These are phyloP conservation scores for Enteropsectra breve DNA, from an alignment of 371 early-diverging fungal species.

Conservation along the genomic window DNA sequence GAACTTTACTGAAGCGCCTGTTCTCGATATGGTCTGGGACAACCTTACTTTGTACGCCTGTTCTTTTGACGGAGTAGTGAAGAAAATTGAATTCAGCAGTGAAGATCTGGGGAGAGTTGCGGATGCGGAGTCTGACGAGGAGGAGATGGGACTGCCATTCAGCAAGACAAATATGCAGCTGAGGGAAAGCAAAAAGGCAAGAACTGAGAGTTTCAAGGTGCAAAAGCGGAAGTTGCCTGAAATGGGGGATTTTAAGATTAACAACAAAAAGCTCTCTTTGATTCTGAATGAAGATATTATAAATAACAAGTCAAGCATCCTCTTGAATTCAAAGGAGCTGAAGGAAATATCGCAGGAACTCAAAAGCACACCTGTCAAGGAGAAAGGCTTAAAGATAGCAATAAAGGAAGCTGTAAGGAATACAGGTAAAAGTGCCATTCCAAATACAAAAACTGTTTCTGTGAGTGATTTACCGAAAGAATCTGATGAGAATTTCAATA, in stretches of 20 bases:
- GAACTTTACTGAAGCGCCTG: slow-evolving; percentile 54
- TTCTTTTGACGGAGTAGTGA: slow-evolving; percentile 58
- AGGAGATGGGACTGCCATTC: slow-evolving; percentile 8
- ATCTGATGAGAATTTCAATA: neutral
- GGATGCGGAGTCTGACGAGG: slow-evolving; percentile 8
- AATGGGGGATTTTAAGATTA: neutral
- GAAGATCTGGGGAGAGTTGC: slow-evolving; percentile 45
- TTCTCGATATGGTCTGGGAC: slow-evolving; percentile 58
- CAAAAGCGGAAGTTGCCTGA: neutral
- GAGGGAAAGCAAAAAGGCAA: slow-evolving; percentile 7
- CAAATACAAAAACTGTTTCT: no score
- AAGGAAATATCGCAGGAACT: neutral
- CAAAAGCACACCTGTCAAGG: neutral
- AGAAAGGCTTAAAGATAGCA: neutral
- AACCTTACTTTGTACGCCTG: slow-evolving; percentile 44
- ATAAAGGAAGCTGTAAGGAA: neutral
- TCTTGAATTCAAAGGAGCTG: neutral
- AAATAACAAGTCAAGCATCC: no score
- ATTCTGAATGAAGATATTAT: no score
- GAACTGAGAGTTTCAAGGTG: neutral
- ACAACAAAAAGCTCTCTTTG: no score
- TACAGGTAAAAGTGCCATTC: neutral
- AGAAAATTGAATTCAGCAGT: slow-evolving; percentile 41
- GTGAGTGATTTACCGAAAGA: slow-evolving; percentile 8
- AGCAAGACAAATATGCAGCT: slow-evolving; percentile 13